Base-by-base conservation (phyloP, 2,329 filamentous ascomycete species). In the Apiospora rasikravindrae region DNA sequence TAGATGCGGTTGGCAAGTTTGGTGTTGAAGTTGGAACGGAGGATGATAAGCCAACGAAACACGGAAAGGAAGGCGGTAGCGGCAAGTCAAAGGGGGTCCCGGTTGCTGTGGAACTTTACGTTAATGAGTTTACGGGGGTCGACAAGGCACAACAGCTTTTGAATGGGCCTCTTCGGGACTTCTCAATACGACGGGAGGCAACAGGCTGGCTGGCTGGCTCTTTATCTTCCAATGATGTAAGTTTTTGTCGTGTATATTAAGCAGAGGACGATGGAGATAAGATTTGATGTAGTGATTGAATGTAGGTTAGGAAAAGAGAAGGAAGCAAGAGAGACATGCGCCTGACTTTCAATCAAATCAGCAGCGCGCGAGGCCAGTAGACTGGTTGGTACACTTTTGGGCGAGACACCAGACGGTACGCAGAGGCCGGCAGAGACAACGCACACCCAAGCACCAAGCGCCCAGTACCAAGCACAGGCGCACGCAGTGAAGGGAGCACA, bases 11-110 rank as follows among this genome's bases (percentile, higher is more conserved):
- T 64, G 57, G 22, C 57, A 64, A 29, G 57, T 64, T 64, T 69
- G 49, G 51, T 57, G 71, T 69, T 44, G 45, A 45, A 24, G 70
- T 71, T 47, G 66, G 69, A 71, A 72, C 72, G 71, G 74, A 73
- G 69, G 72, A 51, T 64, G 57, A 64, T 24, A 64, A 64, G 57
- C 57, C 57, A 64, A 64, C 57, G 57, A 64, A 64, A 64, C 57
- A 64, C 57, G 57, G 57, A 64, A 64, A 64, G 57, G 57, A 64
- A 64, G 57, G 57, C 57, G 57, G 57, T 64, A 64, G 57, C 57
- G 57, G 57, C 29, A 64, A 64, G 57, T 64, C 57, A 64, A 64
- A 64, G 57, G 57, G 57, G 57, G 57, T 40, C 57, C 57, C 57
- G 57, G 57, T 64, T 64, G 57, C 57, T 64, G 57, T 64, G 57